Evolutionary conservation across 2,329 filamentous ascomycete species (phyloP).

Genomic region (Didymella pinodella): DNA sequence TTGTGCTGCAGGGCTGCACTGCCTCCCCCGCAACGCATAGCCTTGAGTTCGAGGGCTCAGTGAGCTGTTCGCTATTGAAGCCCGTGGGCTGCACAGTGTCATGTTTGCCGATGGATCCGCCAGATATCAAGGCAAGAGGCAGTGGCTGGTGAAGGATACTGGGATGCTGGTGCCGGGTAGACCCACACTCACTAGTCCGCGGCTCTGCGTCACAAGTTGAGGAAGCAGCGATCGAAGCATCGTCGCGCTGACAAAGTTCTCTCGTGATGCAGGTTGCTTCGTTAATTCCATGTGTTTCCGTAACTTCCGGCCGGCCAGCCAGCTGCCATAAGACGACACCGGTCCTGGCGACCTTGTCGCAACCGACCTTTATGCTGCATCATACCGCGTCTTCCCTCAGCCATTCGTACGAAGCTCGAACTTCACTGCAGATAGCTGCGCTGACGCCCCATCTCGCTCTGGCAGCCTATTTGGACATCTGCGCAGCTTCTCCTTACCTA

Average conservation of each 20-base stretch:
- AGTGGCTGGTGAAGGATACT: slow-evolving; percentile 3
- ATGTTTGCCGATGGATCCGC: slow-evolving; percentile 3
- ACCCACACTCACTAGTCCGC: slow-evolving; percentile 20
- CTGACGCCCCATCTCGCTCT: slow-evolving; percentile 3
- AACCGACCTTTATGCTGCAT: slow-evolving; percentile 1
- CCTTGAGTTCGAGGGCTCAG: background rate
- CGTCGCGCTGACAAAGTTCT: slow-evolving; percentile 39
- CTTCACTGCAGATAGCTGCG: slow-evolving; percentile 10
- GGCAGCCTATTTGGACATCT: background rate
- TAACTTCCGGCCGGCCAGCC: slow-evolving; percentile 36
- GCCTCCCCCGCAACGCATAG: slow-evolving; percentile 5
- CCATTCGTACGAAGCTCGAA: slow-evolving; percentile 10
- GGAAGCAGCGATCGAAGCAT: slow-evolving; percentile 32
- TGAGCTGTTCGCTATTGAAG: background rate
- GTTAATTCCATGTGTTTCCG: slow-evolving; percentile 27
- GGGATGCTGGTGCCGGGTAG: background rate
- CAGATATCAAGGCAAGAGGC: slow-evolving; percentile 1
- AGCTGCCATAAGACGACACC: slow-evolving; percentile 26
- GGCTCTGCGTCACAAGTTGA: slow-evolving; percentile 17
- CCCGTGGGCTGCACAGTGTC: background rate
- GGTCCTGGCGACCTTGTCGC: slow-evolving; percentile 11
- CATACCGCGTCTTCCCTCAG: slow-evolving; percentile 4
- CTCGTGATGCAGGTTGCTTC: slow-evolving; percentile 28
- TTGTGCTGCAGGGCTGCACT: slow-evolving; percentile 14
- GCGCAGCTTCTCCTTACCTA: background rate